These are phyloP conservation scores for Ganoderma lucidum DNA, from an alignment of 1,284 basidiomycete genomes.

Conservation along the genomic window DNA sequence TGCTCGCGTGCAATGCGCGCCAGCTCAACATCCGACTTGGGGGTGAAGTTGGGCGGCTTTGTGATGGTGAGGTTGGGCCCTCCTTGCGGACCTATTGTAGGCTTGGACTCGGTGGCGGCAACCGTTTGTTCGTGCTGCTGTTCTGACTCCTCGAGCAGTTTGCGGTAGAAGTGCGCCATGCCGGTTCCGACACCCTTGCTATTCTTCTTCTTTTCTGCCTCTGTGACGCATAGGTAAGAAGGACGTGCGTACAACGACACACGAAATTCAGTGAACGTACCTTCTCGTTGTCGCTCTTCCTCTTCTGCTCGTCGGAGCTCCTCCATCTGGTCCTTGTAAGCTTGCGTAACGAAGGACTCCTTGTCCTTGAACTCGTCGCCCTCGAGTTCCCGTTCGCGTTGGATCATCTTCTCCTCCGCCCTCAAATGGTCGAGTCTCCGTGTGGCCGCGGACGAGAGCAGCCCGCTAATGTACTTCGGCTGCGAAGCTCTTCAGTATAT, in stretches of 20 bases:
- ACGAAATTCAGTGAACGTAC: conserved; percentile 50
- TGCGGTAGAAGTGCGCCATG: conserved; percentile 88
- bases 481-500: conserved; percentile 45
- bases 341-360: conserved; percentile 96
- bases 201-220: conserved; percentile 69
- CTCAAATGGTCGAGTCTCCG: conserved; percentile 91
- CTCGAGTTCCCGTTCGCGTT: conserved; percentile 91
- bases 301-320: conserved; percentile 91
- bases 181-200: conserved; percentile 65
- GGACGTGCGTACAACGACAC: not conserved
- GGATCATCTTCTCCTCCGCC: conserved; percentile 98
- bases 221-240: conserved; percentile 43
- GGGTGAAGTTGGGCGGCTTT: conserved; percentile 68
- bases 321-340: conserved; percentile 97
- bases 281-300: conserved; percentile 88
- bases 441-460: conserved; percentile 87
- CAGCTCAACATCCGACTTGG: conserved; percentile 74
- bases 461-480: conserved; percentile 93
- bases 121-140: conserved; percentile 87
- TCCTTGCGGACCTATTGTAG: conserved; percentile 68
- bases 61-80: conserved; percentile 72
- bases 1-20: conserved; percentile 72
- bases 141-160: conserved; percentile 83
- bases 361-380: conserved; percentile 96
- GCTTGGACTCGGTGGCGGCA: conserved; percentile 51